These are phyloP conservation scores for Colletotrichum chrysophilum DNA, from an alignment of 2,329 filamentous ascomycete genomes.

Conservation along the genomic window DNA sequence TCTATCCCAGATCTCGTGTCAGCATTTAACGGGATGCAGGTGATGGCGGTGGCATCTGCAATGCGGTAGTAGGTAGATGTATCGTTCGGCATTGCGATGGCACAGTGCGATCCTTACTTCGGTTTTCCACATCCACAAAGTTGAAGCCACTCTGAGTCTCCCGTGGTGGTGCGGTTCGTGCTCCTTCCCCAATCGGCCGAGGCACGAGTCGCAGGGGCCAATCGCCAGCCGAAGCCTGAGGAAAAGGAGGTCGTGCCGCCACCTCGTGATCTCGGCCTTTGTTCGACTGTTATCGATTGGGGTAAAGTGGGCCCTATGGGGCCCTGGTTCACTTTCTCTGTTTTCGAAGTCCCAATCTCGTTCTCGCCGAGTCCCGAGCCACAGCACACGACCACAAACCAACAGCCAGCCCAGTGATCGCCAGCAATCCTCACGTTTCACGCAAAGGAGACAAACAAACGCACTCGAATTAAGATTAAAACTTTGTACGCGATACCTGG, in stretches of 20 bases:
- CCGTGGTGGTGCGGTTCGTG: neutral
- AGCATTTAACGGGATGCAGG: neutral
- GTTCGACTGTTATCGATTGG: neutral
- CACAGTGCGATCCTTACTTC: too few species aligned
- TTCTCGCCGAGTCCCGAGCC: neutral
- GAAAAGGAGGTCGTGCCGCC: neutral
- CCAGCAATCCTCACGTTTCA: neutral
- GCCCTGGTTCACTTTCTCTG: neutral
- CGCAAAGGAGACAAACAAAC: neutral
- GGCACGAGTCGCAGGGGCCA: neutral
- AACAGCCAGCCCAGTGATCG: neutral
- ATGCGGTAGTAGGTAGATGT: neutral
- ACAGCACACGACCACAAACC: neutral
- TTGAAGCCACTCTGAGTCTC: too few species aligned
- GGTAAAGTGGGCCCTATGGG: neutral
- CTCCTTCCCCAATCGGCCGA: constrained; percentile 8
- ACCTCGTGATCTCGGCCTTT: neutral
- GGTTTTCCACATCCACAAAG: too few species aligned
- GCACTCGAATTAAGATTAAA: neutral
- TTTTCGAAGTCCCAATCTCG: neutral
- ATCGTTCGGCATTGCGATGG: neutral
- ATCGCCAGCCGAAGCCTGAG: neutral
- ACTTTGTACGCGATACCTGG: neutral
- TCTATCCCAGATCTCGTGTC: neutral
- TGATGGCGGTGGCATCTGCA: neutral